Evolutionary conservation across 768 basidiomycete genomes (phyloP).

Genomic region (Suillus spraguei): DNA sequence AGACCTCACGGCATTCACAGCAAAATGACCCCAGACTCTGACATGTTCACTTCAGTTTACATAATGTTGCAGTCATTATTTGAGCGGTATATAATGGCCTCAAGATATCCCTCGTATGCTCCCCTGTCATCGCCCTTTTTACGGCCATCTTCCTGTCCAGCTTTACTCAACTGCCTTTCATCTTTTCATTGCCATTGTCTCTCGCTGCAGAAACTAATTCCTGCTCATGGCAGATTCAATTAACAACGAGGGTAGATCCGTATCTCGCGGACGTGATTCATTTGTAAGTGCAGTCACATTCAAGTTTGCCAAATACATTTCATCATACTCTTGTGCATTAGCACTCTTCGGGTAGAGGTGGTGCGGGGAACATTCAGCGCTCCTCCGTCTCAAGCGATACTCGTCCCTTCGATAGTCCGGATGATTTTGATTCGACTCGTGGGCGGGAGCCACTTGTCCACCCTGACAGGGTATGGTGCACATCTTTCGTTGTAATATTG

Average conservation of each 20-base stretch:
- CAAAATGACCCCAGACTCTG: no score
- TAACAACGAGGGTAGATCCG: conserved; percentile 42
- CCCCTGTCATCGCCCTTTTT: not conserved
- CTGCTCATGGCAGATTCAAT: conserved; percentile 28
- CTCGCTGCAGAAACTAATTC: conserved; percentile 3
- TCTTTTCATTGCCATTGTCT: not conserved
- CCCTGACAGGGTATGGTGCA: conserved; percentile 37
- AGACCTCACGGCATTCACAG: no score
- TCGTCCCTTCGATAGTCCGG: conserved; percentile 43
- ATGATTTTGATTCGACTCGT: conserved; percentile 38
- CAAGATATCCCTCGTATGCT: no score
- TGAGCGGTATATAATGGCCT: no score
- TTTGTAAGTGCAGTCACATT: conserved; percentile 44
- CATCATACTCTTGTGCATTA: conserved; percentile 20
- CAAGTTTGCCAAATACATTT: conserved; percentile 3
- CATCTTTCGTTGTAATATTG: conserved; percentile 1
- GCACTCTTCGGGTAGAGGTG: conserved; percentile 69
- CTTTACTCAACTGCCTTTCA: conserved; percentile 1
- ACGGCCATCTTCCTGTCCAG: not conserved
- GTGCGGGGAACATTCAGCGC: conserved; percentile 64
- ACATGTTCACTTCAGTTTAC: no score
- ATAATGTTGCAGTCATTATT: no score
- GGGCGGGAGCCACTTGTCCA: conserved; percentile 58
- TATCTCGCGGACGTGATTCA: conserved; percentile 60
- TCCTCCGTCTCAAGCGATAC: conserved; percentile 48